A percentile compares a stretch with the other conserved stretches of the same genome.
phyloP scores from a whole-genome alignment of 805 yeast genomes.

The Pichia kluyveri region DNA sequence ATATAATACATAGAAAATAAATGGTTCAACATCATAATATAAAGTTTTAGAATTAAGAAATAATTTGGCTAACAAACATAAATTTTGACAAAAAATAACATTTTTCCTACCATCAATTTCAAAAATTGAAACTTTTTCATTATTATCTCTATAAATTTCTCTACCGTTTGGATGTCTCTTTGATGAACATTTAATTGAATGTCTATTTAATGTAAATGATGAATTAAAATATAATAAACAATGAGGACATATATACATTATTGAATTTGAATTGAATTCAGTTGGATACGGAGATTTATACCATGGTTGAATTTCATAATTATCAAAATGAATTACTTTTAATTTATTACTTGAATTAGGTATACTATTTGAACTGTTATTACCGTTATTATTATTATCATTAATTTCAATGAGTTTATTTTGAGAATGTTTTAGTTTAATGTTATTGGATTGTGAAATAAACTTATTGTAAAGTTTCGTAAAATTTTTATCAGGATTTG shows the following conservation, averaged over 20 bases:
- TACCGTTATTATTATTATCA: background rate
- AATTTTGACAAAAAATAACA: constrained; percentile 75
- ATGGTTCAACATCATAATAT: constrained; percentile 93
- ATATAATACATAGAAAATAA: constrained; percentile 77
- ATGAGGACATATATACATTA: constrained; percentile 71
- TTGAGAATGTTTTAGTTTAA: constrained; percentile 6
- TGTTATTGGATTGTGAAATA: constrained; percentile 30
- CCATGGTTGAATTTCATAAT: constrained; percentile 80
- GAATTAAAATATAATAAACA: constrained; percentile 76
- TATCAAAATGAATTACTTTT: constrained; percentile 43
- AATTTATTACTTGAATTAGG: constrained; percentile 6
- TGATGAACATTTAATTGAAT: constrained; percentile 61
- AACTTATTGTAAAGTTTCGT: constrained; percentile 32
- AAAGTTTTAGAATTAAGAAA: constrained; percentile 87
- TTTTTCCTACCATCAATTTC: constrained; percentile 89
- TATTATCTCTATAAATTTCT: constrained; percentile 71
- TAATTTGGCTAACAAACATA: constrained; percentile 82
- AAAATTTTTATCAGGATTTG: constrained; percentile 43
- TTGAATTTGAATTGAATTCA: constrained; percentile 55
- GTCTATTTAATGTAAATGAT: constrained; percentile 59
- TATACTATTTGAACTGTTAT: background rate
- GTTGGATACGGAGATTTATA: constrained; percentile 90
- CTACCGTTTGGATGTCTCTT: constrained; percentile 77
- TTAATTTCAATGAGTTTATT: background rate
- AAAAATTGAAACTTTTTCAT: constrained; percentile 59